phyloP scores from a whole-genome alignment of 805 yeast species.

The Metschnikowia cerradonensis region DNA sequence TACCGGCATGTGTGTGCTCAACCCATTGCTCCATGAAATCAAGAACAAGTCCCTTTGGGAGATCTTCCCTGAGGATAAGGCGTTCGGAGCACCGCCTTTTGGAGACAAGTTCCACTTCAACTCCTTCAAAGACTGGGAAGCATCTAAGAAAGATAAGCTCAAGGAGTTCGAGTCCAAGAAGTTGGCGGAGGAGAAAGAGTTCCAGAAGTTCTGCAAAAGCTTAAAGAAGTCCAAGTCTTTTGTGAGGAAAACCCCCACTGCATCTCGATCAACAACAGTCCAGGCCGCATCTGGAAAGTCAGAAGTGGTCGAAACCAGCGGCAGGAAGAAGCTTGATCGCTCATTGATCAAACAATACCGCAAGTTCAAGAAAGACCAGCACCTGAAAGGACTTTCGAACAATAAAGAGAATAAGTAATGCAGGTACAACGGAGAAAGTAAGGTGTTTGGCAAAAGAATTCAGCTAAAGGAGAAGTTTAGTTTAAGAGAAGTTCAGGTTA shows the following conservation, averaged over 20 bases:
- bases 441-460: not conserved
- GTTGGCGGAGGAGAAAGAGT: constrained; percentile 18
- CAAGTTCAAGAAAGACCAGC: constrained; percentile 14
- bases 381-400: constrained; percentile 6
- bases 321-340: constrained; percentile 32
- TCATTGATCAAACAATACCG: constrained; percentile 30
- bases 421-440: not conserved
- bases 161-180: constrained; percentile 15
- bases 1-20: constrained; percentile 37
- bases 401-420: constrained; percentile 12
- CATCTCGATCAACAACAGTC: not conserved
- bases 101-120: constrained; percentile 21
- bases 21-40: constrained; percentile 31
- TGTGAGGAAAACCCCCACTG: constrained; percentile 17
- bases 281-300: not conserved
- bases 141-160: constrained; percentile 21
- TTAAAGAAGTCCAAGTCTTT: constrained; percentile 24
- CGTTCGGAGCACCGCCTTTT: constrained; percentile 35
- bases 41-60: constrained; percentile 41
- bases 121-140: constrained; percentile 37
- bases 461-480: too few relatives aligned
- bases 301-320: constrained; percentile 16
- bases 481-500: too few relatives aligned
- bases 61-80: constrained; percentile 30
- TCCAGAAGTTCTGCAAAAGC: constrained; percentile 20